phyloP scores from a whole-genome alignment of 1,284 basidiomycete species.

The Ustilago loliicola region DNA sequence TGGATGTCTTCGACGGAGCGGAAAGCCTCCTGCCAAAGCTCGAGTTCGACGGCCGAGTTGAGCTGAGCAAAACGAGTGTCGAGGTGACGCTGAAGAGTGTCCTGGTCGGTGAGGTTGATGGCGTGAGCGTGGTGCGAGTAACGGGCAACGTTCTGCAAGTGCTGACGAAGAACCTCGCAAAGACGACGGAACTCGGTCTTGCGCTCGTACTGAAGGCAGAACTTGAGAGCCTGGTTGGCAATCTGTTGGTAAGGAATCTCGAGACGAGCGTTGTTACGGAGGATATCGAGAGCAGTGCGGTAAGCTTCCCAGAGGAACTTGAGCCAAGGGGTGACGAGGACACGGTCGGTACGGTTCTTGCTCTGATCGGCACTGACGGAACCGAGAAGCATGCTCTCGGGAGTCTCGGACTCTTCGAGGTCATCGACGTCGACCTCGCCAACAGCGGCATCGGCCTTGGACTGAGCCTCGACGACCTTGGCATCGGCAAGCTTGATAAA shows the following conservation, averaged over 20 bases:
- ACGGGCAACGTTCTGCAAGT: constrained; percentile 94
- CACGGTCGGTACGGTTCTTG: constrained; percentile 94
- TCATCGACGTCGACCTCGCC: constrained; percentile 71
- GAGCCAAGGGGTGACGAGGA: constrained; percentile 95
- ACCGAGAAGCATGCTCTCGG: constrained; percentile 88
- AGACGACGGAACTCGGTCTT: constrained; percentile 98
- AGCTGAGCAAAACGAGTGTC: constrained; percentile 98
- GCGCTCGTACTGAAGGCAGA: constrained; percentile 92
- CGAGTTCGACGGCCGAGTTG: constrained; percentile 96
- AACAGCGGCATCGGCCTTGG: constrained; percentile 68
- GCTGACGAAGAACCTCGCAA: constrained; percentile 95
- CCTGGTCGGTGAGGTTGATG: constrained; percentile 97
- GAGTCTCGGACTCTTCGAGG: constrained; percentile 80
- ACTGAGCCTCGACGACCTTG: constrained; percentile 73
- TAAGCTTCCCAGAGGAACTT: constrained; percentile 99
- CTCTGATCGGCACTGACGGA: constrained; percentile 91
- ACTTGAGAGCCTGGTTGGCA: constrained; percentile 95
- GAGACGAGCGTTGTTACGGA: constrained; percentile 95
- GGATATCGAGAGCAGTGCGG: constrained; percentile 92
- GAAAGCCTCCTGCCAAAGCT: constrained; percentile 99
- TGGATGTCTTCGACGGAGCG: constrained; percentile 98
- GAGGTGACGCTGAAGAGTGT: constrained; percentile 95
- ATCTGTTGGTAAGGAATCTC: constrained; percentile 98
- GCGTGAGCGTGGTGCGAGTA: constrained; percentile 94
- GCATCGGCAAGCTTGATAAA: constrained; percentile 90